Conservation (phyloP, 1,139 yeast genomes). For the Hyphopichia wangnamkhiaoensis region DNA sequence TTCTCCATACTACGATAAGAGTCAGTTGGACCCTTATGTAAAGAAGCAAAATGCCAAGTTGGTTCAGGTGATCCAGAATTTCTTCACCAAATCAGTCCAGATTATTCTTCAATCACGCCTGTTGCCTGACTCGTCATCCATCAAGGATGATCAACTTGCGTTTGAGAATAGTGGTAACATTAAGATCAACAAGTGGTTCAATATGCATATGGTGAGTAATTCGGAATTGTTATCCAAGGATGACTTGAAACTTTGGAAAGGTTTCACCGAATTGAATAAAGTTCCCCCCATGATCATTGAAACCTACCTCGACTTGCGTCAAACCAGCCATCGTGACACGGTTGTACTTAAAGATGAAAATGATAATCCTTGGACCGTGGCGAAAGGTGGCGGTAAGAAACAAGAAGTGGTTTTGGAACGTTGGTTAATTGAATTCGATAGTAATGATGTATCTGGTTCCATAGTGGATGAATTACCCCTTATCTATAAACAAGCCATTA, state of each 20-base stretch:
- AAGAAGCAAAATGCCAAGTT: conserved; percentile 35
- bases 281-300: conserved; percentile 85
- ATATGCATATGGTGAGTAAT: conserved; percentile 53
- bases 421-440: conserved; percentile 84
- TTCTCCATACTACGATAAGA: conserved; percentile 9
- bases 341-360: conserved; percentile 57
- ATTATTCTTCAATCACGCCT: conserved; percentile 32
- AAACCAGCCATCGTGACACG: conserved; percentile 59
- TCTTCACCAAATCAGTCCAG: conserved; percentile 72
- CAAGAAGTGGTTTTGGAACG: conserved; percentile 86
- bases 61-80: conserved; percentile 58
- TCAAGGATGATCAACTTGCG: conserved; percentile 10
- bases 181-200: conserved; percentile 65
- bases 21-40: conserved; percentile 20
- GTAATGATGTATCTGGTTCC: conserved; percentile 27
- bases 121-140: conserved; percentile 10
- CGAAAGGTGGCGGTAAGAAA: conserved; percentile 49
- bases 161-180: conserved; percentile 10
- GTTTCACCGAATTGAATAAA: conserved; percentile 34
- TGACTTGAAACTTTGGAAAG: conserved; percentile 64
- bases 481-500: conserved; percentile 72
- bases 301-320: conserved; percentile 72
- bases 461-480: conserved; percentile 57
- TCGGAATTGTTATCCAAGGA: conserved; percentile 50
- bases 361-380: conserved; percentile 43